phyloP scores from a whole-genome alignment of 2,329 filamentous ascomycete genomes.

The Gnomoniopsis sp. region DNA sequence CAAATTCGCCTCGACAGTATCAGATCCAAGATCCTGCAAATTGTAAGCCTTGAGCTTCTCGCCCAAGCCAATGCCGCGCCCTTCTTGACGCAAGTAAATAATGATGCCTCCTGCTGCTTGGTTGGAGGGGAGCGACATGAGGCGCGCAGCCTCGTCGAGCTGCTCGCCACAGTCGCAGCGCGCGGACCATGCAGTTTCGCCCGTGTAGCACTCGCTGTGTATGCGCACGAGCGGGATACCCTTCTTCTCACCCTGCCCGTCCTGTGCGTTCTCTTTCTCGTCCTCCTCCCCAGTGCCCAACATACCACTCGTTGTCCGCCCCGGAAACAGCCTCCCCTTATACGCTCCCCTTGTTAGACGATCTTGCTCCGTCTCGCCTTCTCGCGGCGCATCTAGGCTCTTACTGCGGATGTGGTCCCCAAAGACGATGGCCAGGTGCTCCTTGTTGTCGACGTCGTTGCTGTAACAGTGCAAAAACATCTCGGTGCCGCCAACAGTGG shows the following conservation, averaged over 20 bases:
- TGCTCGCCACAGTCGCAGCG: constrained; percentile 98
- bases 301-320: constrained; percentile 72
- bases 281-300: constrained; percentile 30
- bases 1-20: constrained; percentile 95
- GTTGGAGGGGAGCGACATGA: constrained; percentile 74
- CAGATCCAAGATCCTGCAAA: constrained; percentile 91
- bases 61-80: constrained; percentile 87
- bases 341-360: constrained; percentile 95
- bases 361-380: constrained; percentile 81
- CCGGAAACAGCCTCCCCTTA: constrained; percentile 80
- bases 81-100: constrained; percentile 93
- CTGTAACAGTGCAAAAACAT: constrained; percentile 97
- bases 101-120: constrained; percentile 77
- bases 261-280: constrained; percentile 10
- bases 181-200: constrained; percentile 97
- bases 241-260: not conserved
- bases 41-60: constrained; percentile 99
- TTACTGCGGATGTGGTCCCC: constrained; percentile 76
- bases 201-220: constrained; percentile 97
- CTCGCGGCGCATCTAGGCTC: constrained; percentile 66
- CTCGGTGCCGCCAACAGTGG: constrained; percentile 84
- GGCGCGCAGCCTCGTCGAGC: constrained; percentile 87
- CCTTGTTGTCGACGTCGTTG: constrained; percentile 90
- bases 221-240: constrained; percentile 76
- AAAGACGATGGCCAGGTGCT: constrained; percentile 96